These are phyloP conservation scores for Gossypium australe DNA, from an alignment of 345 rosid species.

Conservation along the genomic window DNA sequence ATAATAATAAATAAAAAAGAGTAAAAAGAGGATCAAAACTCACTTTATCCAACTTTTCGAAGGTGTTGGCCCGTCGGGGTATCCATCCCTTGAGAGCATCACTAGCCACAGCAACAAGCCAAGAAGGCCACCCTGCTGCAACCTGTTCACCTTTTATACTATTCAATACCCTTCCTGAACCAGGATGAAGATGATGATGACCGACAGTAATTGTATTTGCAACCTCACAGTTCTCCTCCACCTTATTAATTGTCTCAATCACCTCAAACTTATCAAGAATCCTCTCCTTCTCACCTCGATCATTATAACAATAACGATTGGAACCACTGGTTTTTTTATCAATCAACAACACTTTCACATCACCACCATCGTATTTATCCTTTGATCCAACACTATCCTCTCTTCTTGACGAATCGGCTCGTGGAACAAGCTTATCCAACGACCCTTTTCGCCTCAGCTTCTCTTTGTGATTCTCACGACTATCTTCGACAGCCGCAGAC, in stretches of 20 bases:
- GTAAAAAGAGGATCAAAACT: constrained; percentile 15
- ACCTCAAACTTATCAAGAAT: constrained; percentile 6
- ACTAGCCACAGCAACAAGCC: constrained; percentile 74
- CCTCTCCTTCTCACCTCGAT: constrained; percentile 41
- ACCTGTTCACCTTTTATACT: constrained; percentile 50
- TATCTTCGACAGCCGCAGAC: constrained; percentile 34
- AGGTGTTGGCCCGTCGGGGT: constrained; percentile 59
- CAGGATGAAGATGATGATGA: constrained; percentile 38
- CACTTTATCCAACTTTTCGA: constrained; percentile 82
- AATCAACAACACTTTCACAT: constrained; percentile 43
- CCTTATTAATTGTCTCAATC: constrained; percentile 28
- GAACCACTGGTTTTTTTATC: constrained; percentile 55
- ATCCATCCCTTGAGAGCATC: constrained; percentile 86
- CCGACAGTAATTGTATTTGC: constrained; percentile 8
- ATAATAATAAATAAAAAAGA: not conserved
- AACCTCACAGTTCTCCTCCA: constrained; percentile 31
- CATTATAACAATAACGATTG: constrained; percentile 39
- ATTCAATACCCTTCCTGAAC: constrained; percentile 36
- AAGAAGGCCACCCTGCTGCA: constrained; percentile 86
- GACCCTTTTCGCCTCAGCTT: constrained; percentile 44
- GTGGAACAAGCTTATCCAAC: constrained; percentile 49
- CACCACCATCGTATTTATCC: constrained; percentile 37
- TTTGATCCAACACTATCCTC: constrained; percentile 43
- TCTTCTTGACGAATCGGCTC: constrained; percentile 53
- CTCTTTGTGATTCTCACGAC: constrained; percentile 41